Base-by-base conservation (phyloP, 345 rosid species). In the Kernera saxatilis region DNA sequence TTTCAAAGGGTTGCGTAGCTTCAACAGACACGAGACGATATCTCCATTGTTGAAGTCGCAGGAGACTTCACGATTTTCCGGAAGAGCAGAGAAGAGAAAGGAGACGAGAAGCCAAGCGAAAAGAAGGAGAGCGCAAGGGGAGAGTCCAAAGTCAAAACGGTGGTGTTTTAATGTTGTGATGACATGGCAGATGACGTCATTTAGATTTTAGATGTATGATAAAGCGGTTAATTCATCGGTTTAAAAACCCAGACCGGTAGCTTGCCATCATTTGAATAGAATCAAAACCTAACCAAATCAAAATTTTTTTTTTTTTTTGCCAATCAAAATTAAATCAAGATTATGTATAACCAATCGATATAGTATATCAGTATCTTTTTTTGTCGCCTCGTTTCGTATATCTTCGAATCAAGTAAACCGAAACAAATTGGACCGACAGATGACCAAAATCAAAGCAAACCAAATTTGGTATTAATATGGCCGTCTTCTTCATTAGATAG, bases 41-140 rank as follows among this genome's bases (percentile, higher is more conserved):
- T 55, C 79, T 57, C 68, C 72, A 55, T 72, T 65, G 3, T 2
- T 25, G n/a, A 61, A 71, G 13, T 49, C 74, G 21, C 40, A 23
- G 46, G 46, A 69, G 55, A 29, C 18, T 60, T 55, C 8, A 9
- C 29, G 18, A 49, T 5, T 50, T 50, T 17, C 36, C 32, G 71
- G 36, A 11, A 1, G 19, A 44, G 15, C 19, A 22, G 44, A 33
- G 52, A n/a, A 21, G 63, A 64, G 46, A 6, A 15, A 15, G 3
- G 43, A 40, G 15, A 12, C 1, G 25, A 30, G 60, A 23, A 14
- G 6, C 2, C 12, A 29, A 19, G 29, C 18, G 46, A 13, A 17
- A n/a, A 15, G 4, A 14, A 36, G 14, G 35, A 50, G 10, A 35
- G 62, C 5, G 19, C n/a, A 18, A 15, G 27, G 5, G 4, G 25